Percentiles rank a stretch among this genome's conserved stretches.
Evolutionary conservation across 2,329 filamentous ascomycete genomes (phyloP).

Genomic region (Ophiostoma himal-ulmi): DNA sequence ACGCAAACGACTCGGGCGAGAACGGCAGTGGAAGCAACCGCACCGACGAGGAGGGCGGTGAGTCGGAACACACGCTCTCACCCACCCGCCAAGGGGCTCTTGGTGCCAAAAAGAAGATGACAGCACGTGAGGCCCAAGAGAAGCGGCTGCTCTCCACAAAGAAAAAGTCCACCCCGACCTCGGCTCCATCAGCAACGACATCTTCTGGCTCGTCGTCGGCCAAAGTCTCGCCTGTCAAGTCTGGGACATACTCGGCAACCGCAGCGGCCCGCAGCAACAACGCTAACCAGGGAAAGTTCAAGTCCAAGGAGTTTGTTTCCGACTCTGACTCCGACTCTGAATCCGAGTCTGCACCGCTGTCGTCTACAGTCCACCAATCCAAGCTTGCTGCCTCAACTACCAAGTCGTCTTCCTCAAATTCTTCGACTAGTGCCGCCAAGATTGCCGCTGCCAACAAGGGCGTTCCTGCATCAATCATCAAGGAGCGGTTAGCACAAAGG

Average conservation of each 20-base stretch:
- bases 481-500: constrained; percentile 22
- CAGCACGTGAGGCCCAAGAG: constrained; percentile 48
- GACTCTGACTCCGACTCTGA: constrained; percentile 51
- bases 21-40: constrained; percentile 21
- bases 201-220: constrained; percentile 26
- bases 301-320: constrained; percentile 52
- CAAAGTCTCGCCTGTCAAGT: constrained; percentile 39
- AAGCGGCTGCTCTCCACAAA: constrained; percentile 48
- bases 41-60: constrained; percentile 30
- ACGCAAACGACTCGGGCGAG: constrained; percentile 38
- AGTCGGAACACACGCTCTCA: constrained; percentile 20
- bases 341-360: constrained; percentile 32
- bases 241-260: constrained; percentile 38
- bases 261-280: constrained; percentile 35
- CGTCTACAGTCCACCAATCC: constrained; percentile 32
- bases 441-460: constrained; percentile 16
- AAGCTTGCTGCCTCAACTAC: constrained; percentile 15
- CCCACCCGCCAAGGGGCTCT: constrained; percentile 36
- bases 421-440: constrained; percentile 22
- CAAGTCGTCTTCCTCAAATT: constrained; percentile 12
- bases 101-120: constrained; percentile 44
- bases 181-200: constrained; percentile 6
- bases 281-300: constrained; percentile 39
- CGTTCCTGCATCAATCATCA: neutral
- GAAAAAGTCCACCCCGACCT: constrained; percentile 34